phyloP scores from a whole-genome alignment of 345 rosid species.

The Salix suchowensis region DNA sequence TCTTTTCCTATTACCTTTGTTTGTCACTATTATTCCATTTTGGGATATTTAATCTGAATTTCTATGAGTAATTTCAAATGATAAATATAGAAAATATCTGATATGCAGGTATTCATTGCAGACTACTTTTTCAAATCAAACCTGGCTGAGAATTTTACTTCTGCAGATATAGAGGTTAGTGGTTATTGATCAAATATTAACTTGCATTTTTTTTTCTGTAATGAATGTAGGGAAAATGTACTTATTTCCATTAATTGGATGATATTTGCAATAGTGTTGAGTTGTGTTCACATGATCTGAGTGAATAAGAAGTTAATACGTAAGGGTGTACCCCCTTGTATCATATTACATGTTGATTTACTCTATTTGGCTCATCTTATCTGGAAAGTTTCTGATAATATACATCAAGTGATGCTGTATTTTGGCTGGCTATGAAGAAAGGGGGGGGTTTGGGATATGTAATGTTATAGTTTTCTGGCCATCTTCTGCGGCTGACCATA shows the following conservation, averaged over 20 bases:
- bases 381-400: not conserved
- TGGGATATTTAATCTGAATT: not conserved
- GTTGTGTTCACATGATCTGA: not conserved
- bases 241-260: not conserved
- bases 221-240: not conserved
- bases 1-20: not conserved
- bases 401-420: not conserved
- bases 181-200: not conserved
- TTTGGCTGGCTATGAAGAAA: not conserved
- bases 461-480: not conserved
- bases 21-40: not conserved
- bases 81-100: not conserved
- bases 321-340: not conserved
- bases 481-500: not conserved
- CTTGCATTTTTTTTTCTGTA: not conserved
- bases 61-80: not conserved
- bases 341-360: not conserved
- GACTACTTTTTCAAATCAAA: constrained; percentile 86
- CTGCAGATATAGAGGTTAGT: constrained; percentile 70
- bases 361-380: not conserved
- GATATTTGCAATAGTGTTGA: not conserved
- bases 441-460: not conserved
- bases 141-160: constrained; percentile 59
- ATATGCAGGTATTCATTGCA: constrained; percentile 78
- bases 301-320: not conserved